Conservation (phyloP, 2,329 filamentous ascomycete species). For the Sporothrix globosa region DNA sequence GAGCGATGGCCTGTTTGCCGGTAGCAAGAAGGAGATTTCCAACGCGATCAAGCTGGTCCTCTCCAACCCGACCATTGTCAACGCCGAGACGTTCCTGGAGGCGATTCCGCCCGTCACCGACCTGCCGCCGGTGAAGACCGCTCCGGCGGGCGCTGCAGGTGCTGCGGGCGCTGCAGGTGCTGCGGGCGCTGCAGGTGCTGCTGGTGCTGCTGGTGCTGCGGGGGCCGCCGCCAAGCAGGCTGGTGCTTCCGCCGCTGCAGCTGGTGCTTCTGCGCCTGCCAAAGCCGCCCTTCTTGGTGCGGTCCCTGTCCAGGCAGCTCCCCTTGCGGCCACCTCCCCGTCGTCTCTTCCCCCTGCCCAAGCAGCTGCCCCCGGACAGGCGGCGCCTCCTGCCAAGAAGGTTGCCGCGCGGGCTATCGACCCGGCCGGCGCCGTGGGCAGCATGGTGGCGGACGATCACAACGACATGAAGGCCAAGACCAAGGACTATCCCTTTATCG, state of each 20-base stretch:
- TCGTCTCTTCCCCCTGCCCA: neutral
- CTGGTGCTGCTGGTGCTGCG: neutral
- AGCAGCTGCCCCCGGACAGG: conserved; percentile 6
- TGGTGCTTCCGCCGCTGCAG: neutral
- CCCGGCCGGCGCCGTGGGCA: neutral
- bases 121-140: conserved; percentile 10
- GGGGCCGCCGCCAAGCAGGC: neutral
- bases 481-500: conserved; percentile 59
- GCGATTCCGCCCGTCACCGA: conserved; percentile 50
- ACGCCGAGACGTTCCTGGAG: conserved; percentile 65
- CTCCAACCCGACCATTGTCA: conserved; percentile 57
- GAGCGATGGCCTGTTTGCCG: conserved; percentile 72
- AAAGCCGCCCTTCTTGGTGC: neutral
- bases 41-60: conserved; percentile 65
- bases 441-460: conserved; percentile 15
- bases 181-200: conserved; percentile 5
- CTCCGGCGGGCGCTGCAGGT: conserved; percentile 1
- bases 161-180: neutral
- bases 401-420: conserved; percentile 24
- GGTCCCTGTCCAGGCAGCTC: neutral
- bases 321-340: neutral
- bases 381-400: conserved; percentile 24
- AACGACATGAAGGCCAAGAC: conserved; percentile 33
- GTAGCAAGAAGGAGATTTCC: conserved; percentile 65
- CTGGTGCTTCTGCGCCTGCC: neutral